These are phyloP conservation scores for Cardamine occulta DNA, from an alignment of 345 rosid genomes.

Conservation along the genomic window DNA sequence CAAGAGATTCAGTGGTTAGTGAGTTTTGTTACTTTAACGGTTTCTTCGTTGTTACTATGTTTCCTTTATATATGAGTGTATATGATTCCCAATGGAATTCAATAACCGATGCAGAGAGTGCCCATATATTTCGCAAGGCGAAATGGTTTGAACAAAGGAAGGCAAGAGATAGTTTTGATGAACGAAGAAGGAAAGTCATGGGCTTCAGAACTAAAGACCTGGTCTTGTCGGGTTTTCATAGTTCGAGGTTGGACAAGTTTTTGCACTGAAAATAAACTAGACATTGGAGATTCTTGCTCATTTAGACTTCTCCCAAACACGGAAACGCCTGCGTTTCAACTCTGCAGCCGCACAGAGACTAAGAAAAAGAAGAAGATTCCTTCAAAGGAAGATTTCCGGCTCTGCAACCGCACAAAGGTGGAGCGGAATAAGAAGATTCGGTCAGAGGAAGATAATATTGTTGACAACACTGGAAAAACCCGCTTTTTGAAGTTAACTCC, in stretches of 20 bases:
- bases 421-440: background rate
- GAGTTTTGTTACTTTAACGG: background rate
- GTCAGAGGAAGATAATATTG: background rate
- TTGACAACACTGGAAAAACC: background rate
- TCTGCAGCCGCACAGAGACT: background rate
- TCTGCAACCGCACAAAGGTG: background rate
- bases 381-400: background rate
- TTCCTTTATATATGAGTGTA: background rate
- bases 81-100: background rate
- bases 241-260: conserved; percentile 29
- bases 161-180: conserved; percentile 27
- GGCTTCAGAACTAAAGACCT: background rate
- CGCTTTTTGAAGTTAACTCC: conserved; percentile 31
- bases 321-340: background rate
- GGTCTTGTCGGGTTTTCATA: background rate
- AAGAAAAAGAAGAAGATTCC: background rate
- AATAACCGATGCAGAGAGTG: conserved; percentile 31
- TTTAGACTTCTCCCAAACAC: conserved; percentile 3
- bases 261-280: conserved; percentile 17
- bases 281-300: conserved; percentile 20
- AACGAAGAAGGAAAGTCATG: conserved; percentile 37
- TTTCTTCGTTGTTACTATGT: background rate
- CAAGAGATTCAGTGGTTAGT: background rate
- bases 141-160: conserved; percentile 9
- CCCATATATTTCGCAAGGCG: conserved; percentile 22